Evolutionary conservation across 164 flowering plant species (phyloP), one percentile per base, ranked within the genome.

Genomic region (Vitis labrusca): DNA sequence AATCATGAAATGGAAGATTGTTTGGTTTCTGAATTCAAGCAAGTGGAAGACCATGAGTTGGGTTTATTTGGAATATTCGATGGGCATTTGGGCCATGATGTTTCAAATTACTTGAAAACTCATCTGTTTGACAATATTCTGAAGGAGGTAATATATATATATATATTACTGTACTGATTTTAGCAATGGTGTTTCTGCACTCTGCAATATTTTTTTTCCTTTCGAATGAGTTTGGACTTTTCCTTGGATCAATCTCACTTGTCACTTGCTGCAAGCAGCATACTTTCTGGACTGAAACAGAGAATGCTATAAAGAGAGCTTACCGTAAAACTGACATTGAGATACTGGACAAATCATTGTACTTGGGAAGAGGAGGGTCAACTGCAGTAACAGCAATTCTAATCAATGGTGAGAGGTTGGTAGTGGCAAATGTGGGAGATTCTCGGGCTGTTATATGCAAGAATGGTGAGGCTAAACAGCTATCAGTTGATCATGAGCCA

Each of bases 321-420:
- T 93, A 88, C 73, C 74, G 67, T 8, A 69, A 30, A 59, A 93
- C 97, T 15, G 97, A 91, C 70, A 67, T 73, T 27, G 84, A 81
- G 32, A 91, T 93, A 55, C 70, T 91, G 79, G 86, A 84, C 23
- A 71, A 82, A 71, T 74, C 82, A 9, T 50, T 60, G 12, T 76
- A 57, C 1, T 79, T 87, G 56, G 93, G 92, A 17, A 87, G 71
- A 80, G 98, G 98, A 57, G 97, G 95, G 7, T 93, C 98, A 65
- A 88, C 97, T 44, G 98, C 97, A 16, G 95, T 93, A 0, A 93
- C 98, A 3, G 97, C 91, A n/a, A 87, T 93, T 62, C 66, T 93
- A 16, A 81, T 93, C 53, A 82, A 93, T 66, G 79, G 83, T 16
- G 77, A 81, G 61, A 85, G 78, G 69, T 78, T 89, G 16, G 77